Percentiles rank a stretch among this genome's conserved stretches.
Evolutionary conservation across 164 flowering plant genomes (phyloP).

Genomic region (Vitis cinerea): DNA sequence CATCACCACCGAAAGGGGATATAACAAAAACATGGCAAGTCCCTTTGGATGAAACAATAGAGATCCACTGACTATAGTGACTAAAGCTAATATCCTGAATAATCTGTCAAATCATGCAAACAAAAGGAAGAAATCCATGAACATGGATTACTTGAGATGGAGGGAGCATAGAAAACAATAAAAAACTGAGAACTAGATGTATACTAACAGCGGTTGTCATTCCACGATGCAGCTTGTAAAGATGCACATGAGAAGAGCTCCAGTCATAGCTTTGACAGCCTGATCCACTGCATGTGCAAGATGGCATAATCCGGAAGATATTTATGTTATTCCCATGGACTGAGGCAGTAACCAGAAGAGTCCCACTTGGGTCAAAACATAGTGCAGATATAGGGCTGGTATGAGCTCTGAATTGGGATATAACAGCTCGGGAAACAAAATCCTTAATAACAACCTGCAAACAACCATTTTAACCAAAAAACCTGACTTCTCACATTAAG

Average conservation of each 20-base stretch:
- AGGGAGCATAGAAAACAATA: not conserved
- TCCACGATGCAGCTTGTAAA: constrained; percentile 94
- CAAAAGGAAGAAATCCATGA: not conserved
- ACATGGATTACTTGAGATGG: not conserved
- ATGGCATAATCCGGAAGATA: constrained; percentile 81
- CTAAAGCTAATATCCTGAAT: constrained; percentile 96
- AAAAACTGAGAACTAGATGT: constrained; percentile 14
- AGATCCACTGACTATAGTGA: constrained; percentile 87
- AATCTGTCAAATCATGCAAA: constrained; percentile 48
- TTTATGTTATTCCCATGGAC: constrained; percentile 86
- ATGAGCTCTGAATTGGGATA: constrained; percentile 88
- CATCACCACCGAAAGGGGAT: constrained; percentile 89
- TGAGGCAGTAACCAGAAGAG: constrained; percentile 89
- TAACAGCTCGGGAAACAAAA: constrained; percentile 57
- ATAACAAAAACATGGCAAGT: constrained; percentile 84
- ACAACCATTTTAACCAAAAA: not conserved
- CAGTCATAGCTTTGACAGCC: constrained; percentile 50
- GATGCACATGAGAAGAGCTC: constrained; percentile 83
- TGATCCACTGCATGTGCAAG: constrained; percentile 41
- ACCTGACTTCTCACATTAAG: not conserved
- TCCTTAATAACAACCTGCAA: constrained; percentile 84
- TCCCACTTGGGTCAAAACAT: constrained; percentile 92
- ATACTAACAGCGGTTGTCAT: constrained; percentile 76
- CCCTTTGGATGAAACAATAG: constrained; percentile 84
- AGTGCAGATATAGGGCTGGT: constrained; percentile 88